Evolutionary conservation across 768 basidiomycete genomes (phyloP).

Genomic region (Mycena kentingensis): DNA sequence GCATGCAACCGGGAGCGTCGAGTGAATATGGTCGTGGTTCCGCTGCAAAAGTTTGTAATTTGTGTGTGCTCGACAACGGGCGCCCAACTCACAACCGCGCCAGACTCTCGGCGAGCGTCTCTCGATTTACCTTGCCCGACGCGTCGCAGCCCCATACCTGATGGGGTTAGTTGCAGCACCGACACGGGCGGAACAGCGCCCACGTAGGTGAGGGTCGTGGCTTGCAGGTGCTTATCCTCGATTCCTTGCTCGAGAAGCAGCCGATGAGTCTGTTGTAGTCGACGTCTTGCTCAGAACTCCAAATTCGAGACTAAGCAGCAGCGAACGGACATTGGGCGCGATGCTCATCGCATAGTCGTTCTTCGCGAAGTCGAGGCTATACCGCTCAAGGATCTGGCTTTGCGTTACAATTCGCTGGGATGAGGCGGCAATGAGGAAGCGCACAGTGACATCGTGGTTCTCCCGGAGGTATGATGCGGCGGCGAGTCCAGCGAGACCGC

Average conservation of each 20-base stretch:
- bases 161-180: neutral
- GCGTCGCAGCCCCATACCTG: conserved; percentile 13
- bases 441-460: conserved; percentile 16
- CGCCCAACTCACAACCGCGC: conserved; percentile 6
- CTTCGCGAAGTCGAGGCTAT: conserved; percentile 16
- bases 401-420: neutral
- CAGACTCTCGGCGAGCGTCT: conserved; percentile 6
- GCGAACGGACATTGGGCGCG: conserved; percentile 12
- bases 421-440: neutral
- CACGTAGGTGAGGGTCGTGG: conserved; percentile 14
- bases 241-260: conserved; percentile 14
- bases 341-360: conserved; percentile 22
- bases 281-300: neutral
- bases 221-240: conserved; percentile 14
- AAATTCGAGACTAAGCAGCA: neutral
- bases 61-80: no score
- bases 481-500: conserved; percentile 15
- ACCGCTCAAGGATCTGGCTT: conserved; percentile 18
- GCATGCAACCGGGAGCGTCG: conserved; percentile 18
- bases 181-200: neutral
- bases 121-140: conserved; percentile 2
- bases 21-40: conserved; percentile 16
- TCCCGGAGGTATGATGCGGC: conserved; percentile 17
- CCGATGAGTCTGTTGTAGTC: conserved; percentile 10
- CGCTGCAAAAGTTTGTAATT: conserved; percentile 1